Base-by-base conservation (phyloP, 805 yeast genomes). In the Yamadazyma philogaea region DNA sequence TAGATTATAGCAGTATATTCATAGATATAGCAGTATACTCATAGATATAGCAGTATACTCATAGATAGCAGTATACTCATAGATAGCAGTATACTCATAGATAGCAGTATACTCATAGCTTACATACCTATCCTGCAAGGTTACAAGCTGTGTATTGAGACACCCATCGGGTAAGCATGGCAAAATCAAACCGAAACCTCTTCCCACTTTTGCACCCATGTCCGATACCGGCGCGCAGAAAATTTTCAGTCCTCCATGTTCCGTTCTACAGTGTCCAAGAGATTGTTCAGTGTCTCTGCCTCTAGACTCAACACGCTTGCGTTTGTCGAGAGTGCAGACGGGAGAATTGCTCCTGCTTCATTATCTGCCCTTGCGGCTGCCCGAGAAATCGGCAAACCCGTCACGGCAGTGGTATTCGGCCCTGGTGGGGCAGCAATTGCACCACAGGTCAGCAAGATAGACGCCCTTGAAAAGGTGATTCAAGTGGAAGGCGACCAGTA, bases 321-420 rank as follows among this genome's bases (percentile, higher is more conserved):
- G 1, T 79, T 86, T 48, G 65, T 89, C 28, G 97, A 90, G 66
- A 61, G 79, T 3, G 62, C 72, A 4, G 78, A 77, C 15, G 71
- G 78, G 12, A 61, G 69, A 22, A 64, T 87, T 40, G 64, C 84
- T 1, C 78, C 93, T 10, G 78, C 86, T 4, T 78, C 95, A 5
- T 71, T 87, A 46, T 79, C 87, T 16, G 74, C 90, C 1, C 59
- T 90, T 27, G 68, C 79, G 10, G 98, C 98, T 10, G 96, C 98
- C 15, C 63, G 66, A 40, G 74, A 81, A 53, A 65, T 90, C 34
- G 87, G 88, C 6, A 77, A 82, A 55, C 91, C 95, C 33, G 72
- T 91, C 37, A 81, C 85, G n/a, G 96, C 90, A 1, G 60, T 90
- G 2, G 57, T 88, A 10, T 72, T 85, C 7, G 96, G 96, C 4